A percentile compares a stretch with the other conserved stretches of the same genome.
Evolutionary conservation across 306 rosid genomes (phyloP).

Genomic region (Vigna nakashimae): DNA sequence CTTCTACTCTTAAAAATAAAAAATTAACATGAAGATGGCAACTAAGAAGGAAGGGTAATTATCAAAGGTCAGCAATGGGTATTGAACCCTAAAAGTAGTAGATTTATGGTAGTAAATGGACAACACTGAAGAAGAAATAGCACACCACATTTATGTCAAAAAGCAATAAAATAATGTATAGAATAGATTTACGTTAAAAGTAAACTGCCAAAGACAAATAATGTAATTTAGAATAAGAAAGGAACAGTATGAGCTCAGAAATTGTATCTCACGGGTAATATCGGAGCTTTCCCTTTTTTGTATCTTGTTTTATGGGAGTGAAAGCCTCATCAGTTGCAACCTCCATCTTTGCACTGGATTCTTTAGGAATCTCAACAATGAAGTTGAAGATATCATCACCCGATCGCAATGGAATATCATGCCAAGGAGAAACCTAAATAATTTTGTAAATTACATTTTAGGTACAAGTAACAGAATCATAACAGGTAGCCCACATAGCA

Average conservation of each 20-base stretch:
- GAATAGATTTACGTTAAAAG: constrained; percentile 18
- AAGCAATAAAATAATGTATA: constrained; percentile 1
- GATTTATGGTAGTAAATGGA: constrained; percentile 28
- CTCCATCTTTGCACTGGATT: constrained; percentile 98
- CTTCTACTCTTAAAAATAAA: not conserved
- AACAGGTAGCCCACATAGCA: not conserved
- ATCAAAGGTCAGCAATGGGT: constrained; percentile 11
- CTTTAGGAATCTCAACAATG: constrained; percentile 93
- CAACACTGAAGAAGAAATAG: constrained; percentile 8
- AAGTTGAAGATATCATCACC: constrained; percentile 76
- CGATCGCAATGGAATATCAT: constrained; percentile 86
- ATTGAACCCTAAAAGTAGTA: constrained; percentile 17
- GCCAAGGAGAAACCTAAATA: constrained; percentile 97
- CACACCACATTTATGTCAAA: constrained; percentile 22
- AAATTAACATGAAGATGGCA: constrained; percentile 35
- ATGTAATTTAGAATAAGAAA: constrained; percentile 15
- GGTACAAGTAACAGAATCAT: not conserved
- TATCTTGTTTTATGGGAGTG: constrained; percentile 98
- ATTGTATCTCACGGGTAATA: constrained; percentile 85
- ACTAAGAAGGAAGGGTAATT: not conserved
- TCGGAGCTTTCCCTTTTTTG: constrained; percentile 91
- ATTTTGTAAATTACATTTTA: not conserved
- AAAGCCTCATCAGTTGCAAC: constrained; percentile 87
- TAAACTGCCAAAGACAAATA: constrained; percentile 28
- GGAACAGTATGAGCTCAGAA: constrained; percentile 34